Base-by-base conservation (phyloP, 1,284 basidiomycete species). In the Puccinia coronata region DNA sequence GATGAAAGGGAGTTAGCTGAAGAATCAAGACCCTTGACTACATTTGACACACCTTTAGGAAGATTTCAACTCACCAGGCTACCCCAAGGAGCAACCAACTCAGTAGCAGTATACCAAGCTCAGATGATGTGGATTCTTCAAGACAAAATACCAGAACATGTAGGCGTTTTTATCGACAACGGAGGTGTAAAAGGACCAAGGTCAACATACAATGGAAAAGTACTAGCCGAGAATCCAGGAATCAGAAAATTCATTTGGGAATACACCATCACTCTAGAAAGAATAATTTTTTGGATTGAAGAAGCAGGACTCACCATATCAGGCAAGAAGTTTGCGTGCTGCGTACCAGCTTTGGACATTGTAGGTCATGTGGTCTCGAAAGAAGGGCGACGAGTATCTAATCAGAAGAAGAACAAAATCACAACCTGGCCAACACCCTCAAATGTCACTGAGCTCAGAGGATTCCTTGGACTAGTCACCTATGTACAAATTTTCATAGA, bases 21-120 rank as follows among this genome's bases (percentile, higher is more conserved):
- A n/a, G n/a, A 23, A 36, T 67, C 59, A 67, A 28, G 43, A 65
- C 61, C 28, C 14, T 16, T 77, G 4, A 77, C 59, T 16, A 49
- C 75, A n/a, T 77, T 77, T 77, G 39, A 77, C 3, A 77, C 41
- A 16, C 43, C 43, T 34, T 31, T 77, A n/a, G 12, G 61, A 53
- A 18, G 25, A 20, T 53, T 77, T 14, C 16, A 67, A 36, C 41
- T 77, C 23, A 77, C 75, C 2, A 8, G 61, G 36, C n/a, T 77
- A 23, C 59, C 75, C n/a, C 75, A 77, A 67, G 75, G 75, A n/a
- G 75, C 36, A 2, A 77, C 75, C 1, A 65, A 67, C 39, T 77
- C 36, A 3, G 73, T 76, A 9, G 57, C 73, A 20, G 53, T 76
- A 25, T 65, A 76, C 23, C 57, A 76, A n/a, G 73, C 75, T 34